Percentiles rank a stretch among this genome's conserved stretches.
These are phyloP conservation scores for Podila minutissima DNA, from an alignment of 192 early-diverging fungal genomes.

Conservation along the genomic window DNA sequence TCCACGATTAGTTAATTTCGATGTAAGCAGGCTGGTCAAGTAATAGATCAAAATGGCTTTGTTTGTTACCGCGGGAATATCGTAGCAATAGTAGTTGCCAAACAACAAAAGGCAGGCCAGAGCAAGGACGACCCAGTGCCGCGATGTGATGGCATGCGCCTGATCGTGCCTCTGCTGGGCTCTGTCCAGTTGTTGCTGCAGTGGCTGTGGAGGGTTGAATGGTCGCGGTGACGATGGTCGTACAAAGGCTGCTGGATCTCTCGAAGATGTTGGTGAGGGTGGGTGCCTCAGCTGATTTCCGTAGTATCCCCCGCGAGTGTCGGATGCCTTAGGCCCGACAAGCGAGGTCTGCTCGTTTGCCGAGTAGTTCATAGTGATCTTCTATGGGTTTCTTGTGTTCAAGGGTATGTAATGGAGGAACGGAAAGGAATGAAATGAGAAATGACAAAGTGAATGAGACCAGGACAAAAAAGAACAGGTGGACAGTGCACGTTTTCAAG, in stretches of 20 bases:
- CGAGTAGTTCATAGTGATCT: slow-evolving; percentile 2
- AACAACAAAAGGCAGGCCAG: slow-evolving; percentile 52
- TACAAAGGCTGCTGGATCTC: not conserved
- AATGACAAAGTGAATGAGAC: not conserved
- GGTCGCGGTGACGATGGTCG: not conserved
- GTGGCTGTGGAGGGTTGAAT: not conserved
- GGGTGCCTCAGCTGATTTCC: slow-evolving; percentile 7
- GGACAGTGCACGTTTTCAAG: too few relatives aligned
- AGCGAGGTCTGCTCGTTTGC: slow-evolving; percentile 26
- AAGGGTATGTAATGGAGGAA: not conserved
- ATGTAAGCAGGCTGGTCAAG: too few relatives aligned
- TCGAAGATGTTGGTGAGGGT: not conserved
- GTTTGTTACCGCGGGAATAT: slow-evolving; percentile 39
- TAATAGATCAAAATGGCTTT: not conserved
- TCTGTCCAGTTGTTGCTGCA: slow-evolving; percentile 7
- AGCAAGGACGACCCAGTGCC: slow-evolving; percentile 51
- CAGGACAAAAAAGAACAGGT: not conserved
- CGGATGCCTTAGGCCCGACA: not conserved
- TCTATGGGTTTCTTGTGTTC: not conserved
- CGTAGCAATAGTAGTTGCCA: slow-evolving; percentile 57
- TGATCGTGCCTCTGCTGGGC: slow-evolving; percentile 20
- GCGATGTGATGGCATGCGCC: slow-evolving; percentile 28
- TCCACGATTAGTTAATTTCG: too few relatives aligned
- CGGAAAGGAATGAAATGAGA: too few relatives aligned
- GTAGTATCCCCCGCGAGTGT: not conserved